Base-by-base conservation (phyloP, 306 rosid species). In the Dalbergia oliveri region DNA sequence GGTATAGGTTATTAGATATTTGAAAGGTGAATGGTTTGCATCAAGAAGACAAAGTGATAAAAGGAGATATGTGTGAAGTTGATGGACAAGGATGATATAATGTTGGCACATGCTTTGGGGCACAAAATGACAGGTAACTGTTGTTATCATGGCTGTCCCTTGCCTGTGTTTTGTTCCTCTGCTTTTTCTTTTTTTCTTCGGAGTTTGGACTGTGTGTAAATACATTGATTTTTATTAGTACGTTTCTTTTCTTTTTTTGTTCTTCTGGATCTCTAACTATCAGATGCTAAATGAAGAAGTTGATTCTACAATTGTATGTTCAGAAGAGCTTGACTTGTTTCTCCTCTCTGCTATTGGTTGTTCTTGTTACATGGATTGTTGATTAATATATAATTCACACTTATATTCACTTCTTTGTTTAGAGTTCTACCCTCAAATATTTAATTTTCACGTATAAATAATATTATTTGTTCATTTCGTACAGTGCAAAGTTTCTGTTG, bases 71-170 rank as follows among this genome's bases (percentile, higher is more conserved):
- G 7, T 45, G 67, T 57, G 77, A 79, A 77, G 79, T 73, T 83
- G 84, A 79, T 81, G 81, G 86, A 81, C 78, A 80, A 79, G 81
- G 56, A 72, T 66, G 84, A 72, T 71, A 87, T 83, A 82, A 86
- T 85, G 82, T 71, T 75, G 62, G 86, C 91, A 88, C 89, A 87
- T 92, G 94, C 71, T 85, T 80, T 81, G 83, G 78, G 73, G 78
- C 81, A 86, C 83, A 81, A 82, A 71, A 76, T 76, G 96, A 84
- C 94, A 88, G 87, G 86, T 88, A 69, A 73, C 71, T 80, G 75
- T 80, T 83, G 72, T 78, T 86, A 85, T 86, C 86, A 69, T 79
- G 87, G 85, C 69, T 84, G 89, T 81, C 86, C 84, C 82, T 66
- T 78, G 84, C 66, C 35, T 62, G 58, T 45, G 69, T 84, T 75